Evolutionary conservation across 2,329 filamentous ascomycete species (phyloP), one percentile per base, ranked within the genome.

Genomic region (Talaromyces amestolkiae): DNA sequence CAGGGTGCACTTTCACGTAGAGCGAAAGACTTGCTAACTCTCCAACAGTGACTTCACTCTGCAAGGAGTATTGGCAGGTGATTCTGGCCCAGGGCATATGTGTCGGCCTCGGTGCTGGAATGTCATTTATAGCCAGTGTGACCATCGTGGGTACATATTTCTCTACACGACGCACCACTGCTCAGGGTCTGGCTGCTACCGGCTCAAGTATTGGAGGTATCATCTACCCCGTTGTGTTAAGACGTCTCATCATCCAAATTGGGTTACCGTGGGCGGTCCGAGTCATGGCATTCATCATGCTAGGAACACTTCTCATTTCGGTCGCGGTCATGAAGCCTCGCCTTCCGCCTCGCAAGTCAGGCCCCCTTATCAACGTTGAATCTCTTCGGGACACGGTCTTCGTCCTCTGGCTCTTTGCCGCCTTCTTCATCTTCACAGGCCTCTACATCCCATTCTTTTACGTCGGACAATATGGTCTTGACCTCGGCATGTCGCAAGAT

Each of bases 181-280:
- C 83, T 0, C 65, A 84, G 17, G 84, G 83, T 1, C 19, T 84
- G 1, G 77, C 74, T 0, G 72, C 82, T 0, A 72, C 80, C 0
- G 84, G 83, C 0, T 82, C 80, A 0, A 82, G 80, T 2, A 70
- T 84, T 3, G 85, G 85, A 6, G 84, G 82, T 11, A 74, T 86
- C 51, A 71, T 86, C 33, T 81, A 84, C 39, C 84, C 84, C 17
- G 73, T 81, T 43, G 61, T 66, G 69, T 73, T 82, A 56, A 82
- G 79, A 61, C 80, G 81, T 68, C 75, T 86, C 70, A 74, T 86
- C 22, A 81, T 82, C 65, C 67, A 66, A 0, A 68, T 86, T 39
- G 76, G 78, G 9, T 78, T 85, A 63, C 81, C 77, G 27, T 86
- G 84, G 84, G 76, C 82, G 0, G 77, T 85, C 0, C 76, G 84